Evolutionary conservation across 2,329 filamentous ascomycete genomes (phyloP).

Genomic region (Diaporthe nobilis): DNA sequence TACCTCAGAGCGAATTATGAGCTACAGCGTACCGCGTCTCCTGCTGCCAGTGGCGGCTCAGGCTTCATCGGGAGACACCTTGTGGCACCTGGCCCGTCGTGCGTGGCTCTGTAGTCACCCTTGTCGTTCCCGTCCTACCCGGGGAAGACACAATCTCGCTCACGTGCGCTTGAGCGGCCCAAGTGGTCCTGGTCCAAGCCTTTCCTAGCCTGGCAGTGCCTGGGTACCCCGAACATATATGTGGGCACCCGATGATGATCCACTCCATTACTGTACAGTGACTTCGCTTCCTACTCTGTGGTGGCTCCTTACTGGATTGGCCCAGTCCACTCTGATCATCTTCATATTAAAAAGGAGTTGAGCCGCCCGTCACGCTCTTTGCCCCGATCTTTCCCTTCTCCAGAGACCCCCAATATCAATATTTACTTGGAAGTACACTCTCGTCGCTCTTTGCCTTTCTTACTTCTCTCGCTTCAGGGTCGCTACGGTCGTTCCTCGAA

Average conservation of each 20-base stretch:
- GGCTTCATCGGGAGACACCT: background rate
- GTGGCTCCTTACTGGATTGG: conserved; percentile 34
- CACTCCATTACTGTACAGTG: conserved; percentile 37
- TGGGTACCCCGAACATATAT: conserved; percentile 31
- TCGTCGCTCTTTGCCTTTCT: conserved; percentile 37
- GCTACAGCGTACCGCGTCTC: background rate
- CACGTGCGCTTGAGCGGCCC: conserved; percentile 19
- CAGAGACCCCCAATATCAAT: conserved; percentile 25
- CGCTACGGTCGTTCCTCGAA: conserved; percentile 40
- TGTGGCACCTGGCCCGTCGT: background rate
- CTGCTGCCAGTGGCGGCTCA: conserved; percentile 20
- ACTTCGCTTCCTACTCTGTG: conserved; percentile 36
- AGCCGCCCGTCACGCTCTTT: conserved; percentile 29
- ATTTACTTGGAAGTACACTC: conserved; percentile 35
- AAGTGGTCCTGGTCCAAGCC: conserved; percentile 31
- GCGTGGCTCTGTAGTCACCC: background rate
- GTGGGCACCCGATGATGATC: conserved; percentile 36
- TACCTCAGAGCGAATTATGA: background rate
- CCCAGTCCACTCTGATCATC: conserved; percentile 36
- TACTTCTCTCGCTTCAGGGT: conserved; percentile 36
- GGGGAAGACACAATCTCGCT: conserved; percentile 21
- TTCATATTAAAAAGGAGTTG: conserved; percentile 42
- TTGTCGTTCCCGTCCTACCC: conserved; percentile 23
- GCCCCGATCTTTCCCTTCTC: conserved; percentile 1
- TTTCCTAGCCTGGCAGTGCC: conserved; percentile 24